A percentile compares a stretch with the other conserved stretches of the same genome.
Evolutionary conservation across 2,329 filamentous ascomycete species (phyloP).

Genomic region (Sclerotiophoma versabilis): DNA sequence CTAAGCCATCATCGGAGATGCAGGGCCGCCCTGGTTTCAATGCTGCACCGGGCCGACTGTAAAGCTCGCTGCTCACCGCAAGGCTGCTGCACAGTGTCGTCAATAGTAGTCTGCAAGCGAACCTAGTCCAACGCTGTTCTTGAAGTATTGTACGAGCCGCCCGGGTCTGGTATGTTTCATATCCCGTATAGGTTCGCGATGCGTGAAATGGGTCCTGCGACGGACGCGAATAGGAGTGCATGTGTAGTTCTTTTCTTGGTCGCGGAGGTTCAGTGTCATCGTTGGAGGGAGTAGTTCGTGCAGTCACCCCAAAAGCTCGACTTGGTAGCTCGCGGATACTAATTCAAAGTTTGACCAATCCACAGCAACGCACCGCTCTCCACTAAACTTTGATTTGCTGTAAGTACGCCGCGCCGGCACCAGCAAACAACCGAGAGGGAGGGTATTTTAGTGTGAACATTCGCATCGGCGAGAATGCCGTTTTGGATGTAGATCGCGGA

Average conservation of each 20-base stretch:
- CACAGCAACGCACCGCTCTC: no score
- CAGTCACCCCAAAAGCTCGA: no score
- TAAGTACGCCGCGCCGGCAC: no score
- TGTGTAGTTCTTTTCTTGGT: background rate
- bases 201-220: constrained; percentile 6
- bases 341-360: no score
- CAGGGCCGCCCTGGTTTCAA: background rate
- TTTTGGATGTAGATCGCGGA: constrained; percentile 4
- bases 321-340: no score
- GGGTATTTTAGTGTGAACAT: constrained; percentile 2
- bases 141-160: background rate
- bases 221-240: constrained; percentile 9
- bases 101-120: constrained; percentile 3
- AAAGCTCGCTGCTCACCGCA: background rate
- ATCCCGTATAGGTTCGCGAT: background rate
- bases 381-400: no score
- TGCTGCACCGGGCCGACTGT: constrained; percentile 3
- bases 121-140: background rate
- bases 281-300: no score
- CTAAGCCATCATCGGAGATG: background rate
- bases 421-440: background rate
- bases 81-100: background rate
- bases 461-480: constrained; percentile 1
- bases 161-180: background rate
- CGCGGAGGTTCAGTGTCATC: background rate